Conservation (phyloP, 2,329 filamentous ascomycete genomes). For the Pseudogymnoascus sp. region DNA sequence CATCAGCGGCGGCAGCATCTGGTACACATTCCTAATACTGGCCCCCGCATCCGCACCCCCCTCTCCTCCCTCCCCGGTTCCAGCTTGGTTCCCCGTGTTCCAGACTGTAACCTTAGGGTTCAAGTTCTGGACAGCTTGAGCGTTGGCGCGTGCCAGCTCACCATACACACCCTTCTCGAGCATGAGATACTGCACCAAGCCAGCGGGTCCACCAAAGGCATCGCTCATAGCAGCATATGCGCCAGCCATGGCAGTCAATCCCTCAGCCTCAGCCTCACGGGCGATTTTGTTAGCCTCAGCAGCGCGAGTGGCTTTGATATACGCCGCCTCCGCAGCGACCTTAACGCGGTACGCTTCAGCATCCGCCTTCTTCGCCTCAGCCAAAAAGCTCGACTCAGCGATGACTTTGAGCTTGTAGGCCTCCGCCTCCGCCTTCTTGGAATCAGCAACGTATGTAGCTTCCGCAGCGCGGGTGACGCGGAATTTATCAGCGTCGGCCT, state of each 20-base stretch:
- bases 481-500: slow-evolving; percentile 32
- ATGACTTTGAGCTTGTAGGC: slow-evolving; percentile 20
- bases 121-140: slow-evolving; percentile 63
- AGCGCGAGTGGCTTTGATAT: slow-evolving; percentile 34
- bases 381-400: neutral
- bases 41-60: slow-evolving; percentile 47
- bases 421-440: slow-evolving; percentile 24
- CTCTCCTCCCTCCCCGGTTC: slow-evolving; percentile 33
- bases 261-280: slow-evolving; percentile 68
- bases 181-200: slow-evolving; percentile 80
- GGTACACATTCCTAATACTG: slow-evolving; percentile 73
- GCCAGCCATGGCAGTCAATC: slow-evolving; percentile 66
- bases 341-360: slow-evolving; percentile 18
- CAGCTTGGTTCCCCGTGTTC: slow-evolving; percentile 60
- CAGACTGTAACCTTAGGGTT: slow-evolving; percentile 87
- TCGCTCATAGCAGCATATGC: slow-evolving; percentile 66
- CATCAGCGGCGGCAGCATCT: slow-evolving; percentile 74
- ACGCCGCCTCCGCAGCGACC: slow-evolving; percentile 27
- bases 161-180: slow-evolving; percentile 74
- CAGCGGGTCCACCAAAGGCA: slow-evolving; percentile 70
- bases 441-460: slow-evolving; percentile 30
- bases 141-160: slow-evolving; percentile 70
- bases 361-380: slow-evolving; percentile 31
- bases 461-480: slow-evolving; percentile 42
- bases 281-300: slow-evolving; percentile 53